Base-by-base conservation (phyloP, 164 flowering plant species). In the Houttuynia cordata region DNA sequence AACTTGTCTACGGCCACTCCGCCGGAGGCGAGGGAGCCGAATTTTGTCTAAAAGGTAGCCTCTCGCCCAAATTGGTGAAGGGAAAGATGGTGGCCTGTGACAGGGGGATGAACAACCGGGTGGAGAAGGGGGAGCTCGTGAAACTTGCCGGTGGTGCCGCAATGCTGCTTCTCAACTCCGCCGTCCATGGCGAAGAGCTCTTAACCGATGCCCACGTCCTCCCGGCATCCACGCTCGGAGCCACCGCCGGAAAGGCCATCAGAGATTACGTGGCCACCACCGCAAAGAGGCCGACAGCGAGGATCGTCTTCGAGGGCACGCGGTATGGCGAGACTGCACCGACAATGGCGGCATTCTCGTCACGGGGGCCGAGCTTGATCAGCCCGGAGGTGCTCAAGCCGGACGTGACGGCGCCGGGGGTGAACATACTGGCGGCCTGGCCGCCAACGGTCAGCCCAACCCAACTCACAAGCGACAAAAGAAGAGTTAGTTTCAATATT, bases 341-440 rank as follows among this genome's bases (percentile, higher is more conserved):
- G 12, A 60, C 74, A n/a, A 68, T 85, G 76, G 86, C 86, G 0
- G 83, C 82, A 20, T 88, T 88, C 61, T 85, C 91, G 8, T 85
- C 96, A 4, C 71, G 90, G 53, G 92, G 91, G 21, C 92, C 90
- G 0, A 80, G 76, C 52, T 17, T 39, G 0, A 49, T 75, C 7
- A 81, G 72, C 14, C 83, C 81, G 0, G 74, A 80, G n/a, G 67
- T 85, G 54, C 71, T 88, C 62, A 88, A 88, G 59, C 96, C 92
- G 0, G 96, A 88, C 34, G 62, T 88, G 4, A 82, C 86, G 7
- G 92, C 84, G 19, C 92, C 92, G 7, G 96, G 96, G 0, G 74
- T 85, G 64, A 73, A 84, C 66, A 88, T 88, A 15, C 58, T 88
- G 51, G 96, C 96, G 0, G 88, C 88, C 5, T 88, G 90, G 90